phyloP scores from a whole-genome alignment of 2,329 filamentous ascomycete genomes.

The Fusarium denticulatum region DNA sequence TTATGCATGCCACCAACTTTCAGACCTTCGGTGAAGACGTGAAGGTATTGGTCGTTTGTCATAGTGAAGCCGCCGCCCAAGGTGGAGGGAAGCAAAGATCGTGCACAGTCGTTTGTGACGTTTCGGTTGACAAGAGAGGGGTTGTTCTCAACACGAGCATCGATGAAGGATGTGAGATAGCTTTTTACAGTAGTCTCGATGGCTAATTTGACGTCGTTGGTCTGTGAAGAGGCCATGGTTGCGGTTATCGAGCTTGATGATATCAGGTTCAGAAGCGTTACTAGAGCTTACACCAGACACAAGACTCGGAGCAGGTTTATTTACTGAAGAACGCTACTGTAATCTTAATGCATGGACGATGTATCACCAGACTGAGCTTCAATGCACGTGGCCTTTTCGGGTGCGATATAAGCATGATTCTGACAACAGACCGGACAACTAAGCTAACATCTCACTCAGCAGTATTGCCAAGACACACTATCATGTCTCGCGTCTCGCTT shows the following conservation, averaged over 20 bases:
- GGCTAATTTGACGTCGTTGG: neutral
- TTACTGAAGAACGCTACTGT: neutral
- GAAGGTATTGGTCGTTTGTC: slow-evolving; percentile 13
- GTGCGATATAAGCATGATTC: neutral
- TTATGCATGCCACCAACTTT: neutral
- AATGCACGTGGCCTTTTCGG: too few species aligned
- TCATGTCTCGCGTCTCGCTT: neutral
- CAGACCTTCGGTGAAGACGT: slow-evolving; percentile 5
- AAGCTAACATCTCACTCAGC: neutral
- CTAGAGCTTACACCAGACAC: too few species aligned
- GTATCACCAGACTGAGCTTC: too few species aligned
- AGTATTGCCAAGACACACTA: neutral
- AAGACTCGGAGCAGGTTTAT: neutral
- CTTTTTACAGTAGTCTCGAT: slow-evolving; percentile 9
- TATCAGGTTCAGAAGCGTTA: neutral
- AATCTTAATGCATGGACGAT: too few species aligned
- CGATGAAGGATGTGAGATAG: slow-evolving; percentile 13
- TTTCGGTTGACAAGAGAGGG: slow-evolving; percentile 9
- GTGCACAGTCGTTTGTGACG: neutral
- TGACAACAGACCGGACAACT: neutral
- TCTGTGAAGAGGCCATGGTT: neutral
- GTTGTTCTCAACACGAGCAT: slow-evolving; percentile 6
- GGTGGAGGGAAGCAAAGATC: slow-evolving; percentile 7
- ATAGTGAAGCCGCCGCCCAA: neutral
- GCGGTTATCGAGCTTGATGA: neutral